Evolutionary conservation across 2,329 filamentous ascomycete genomes (phyloP), one percentile per base, ranked within the genome.

Genomic region (Trichoderma aggressivum): DNA sequence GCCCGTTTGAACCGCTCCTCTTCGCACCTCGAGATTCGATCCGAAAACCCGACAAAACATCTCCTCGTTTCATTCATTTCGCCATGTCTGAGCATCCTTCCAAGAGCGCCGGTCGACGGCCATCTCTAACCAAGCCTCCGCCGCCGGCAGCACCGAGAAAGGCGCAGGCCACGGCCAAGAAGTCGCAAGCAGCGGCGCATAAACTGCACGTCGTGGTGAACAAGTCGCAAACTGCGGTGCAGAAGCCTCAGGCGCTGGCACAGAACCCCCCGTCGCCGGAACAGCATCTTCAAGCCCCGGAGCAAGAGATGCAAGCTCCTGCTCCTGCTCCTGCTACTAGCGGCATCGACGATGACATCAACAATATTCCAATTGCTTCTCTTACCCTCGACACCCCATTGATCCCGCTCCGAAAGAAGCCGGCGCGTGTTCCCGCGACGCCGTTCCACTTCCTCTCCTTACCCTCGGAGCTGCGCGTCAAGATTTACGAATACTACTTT

Each of bases 391-490:
- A 82, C 62, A 80, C 81, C 2, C 78, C 75, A n/a, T 74, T 76
- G 5, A 77, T 74, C 72, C 80, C 78, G 2, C 73, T 81, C n/a
- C 74, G 60, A 34, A 76, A 77, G 28, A 82, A 79, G 70, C 72
- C 76, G 75, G 69, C 72, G 8, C 78, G 77, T 10, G 75, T 75
- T 0, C 81, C 81, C 21, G 77, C 80, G 3, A 78, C 80, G 58
- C 85, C 87, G 0, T 93, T 93, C 70, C 86, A 83, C 8, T 92
- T 94, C 78, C 84, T 94, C 71, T 83, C 87, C 34, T 82, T 94
- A 1, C 92, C 92, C 0, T 85, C 88, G 0, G 92, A 94, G 77
- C 80, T 94, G 34, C 89, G 92, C 8, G 82, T 91, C 72, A 88
- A 89, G 75, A 87, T 94, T 14, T 94, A 94, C 78, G 85, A 84